Evolutionary conservation across 2,329 filamentous ascomycete species (phyloP), one percentile per base, ranked within the genome.

Genomic region (Cladophialophora yegresii): DNA sequence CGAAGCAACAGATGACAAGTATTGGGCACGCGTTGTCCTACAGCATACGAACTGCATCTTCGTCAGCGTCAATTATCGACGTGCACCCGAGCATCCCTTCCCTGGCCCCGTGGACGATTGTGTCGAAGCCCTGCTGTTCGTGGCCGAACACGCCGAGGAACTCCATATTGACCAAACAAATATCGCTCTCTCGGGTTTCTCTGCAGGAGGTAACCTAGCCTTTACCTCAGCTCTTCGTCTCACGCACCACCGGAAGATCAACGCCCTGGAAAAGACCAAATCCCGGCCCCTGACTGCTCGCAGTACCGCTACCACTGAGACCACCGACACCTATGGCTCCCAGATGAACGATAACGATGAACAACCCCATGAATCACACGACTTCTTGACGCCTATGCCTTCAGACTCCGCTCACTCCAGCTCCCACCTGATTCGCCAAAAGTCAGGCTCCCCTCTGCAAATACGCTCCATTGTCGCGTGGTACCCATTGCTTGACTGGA

Each of bases 21-120:
- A 85, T 62, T 88, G 85, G 85, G 82, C 83, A 49, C 78, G 78
- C 26, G 79, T 80, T 6, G 82, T 87, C 2, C 78, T 86, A n/a
- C 72, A 83, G 2, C 77, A 86, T 63, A 80, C 83, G 13, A 79
- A 79, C 53, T 85, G 85, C 3, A 81, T 88, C 4, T 81, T 87
- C 22, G 82, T 87, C 62, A 83, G 81, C 64, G 86, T 88, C 61
- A 83, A 83, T 63, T 88, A 88, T 71, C 81, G 86, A 16, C 79
- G 82, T 20, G 85, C 85, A 0, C 86, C 86, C 3, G 85, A 88
- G 71, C 76, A 82, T 65, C 84, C 85, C 0, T 88, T 88, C 69
- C 86, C 86, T 1, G 85, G 82, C 0, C 84, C 85, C 0, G 85
- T 88, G 2, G 86, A 88, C 68, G 86, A 89, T 67, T 85, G 85